These are phyloP conservation scores for Fagopyrum homotropicum DNA, from an alignment of 148 eudicot genomes.

Conservation along the genomic window DNA sequence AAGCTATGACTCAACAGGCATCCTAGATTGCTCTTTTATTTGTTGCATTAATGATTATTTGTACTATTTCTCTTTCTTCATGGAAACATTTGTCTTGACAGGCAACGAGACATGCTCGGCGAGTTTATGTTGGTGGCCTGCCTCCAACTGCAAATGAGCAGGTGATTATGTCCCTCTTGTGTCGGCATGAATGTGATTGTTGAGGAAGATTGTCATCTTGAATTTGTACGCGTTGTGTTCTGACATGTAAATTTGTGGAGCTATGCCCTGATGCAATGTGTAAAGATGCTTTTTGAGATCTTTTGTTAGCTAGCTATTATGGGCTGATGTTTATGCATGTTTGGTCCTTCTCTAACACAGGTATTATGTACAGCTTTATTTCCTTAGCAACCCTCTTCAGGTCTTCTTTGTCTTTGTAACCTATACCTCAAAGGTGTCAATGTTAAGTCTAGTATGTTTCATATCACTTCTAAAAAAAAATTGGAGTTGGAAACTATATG, in stretches of 20 bases:
- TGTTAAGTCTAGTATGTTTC: not conserved
- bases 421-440: not conserved
- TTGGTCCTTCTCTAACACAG: not conserved
- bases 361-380: not conserved
- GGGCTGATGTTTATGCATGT: not conserved
- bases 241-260: not conserved
- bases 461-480: not conserved
- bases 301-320: not conserved
- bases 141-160: slow-evolving; percentile 52
- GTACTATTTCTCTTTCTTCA: slow-evolving; percentile 12
- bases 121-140: slow-evolving; percentile 48
- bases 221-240: not conserved
- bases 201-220: not conserved
- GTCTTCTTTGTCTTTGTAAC: not conserved
- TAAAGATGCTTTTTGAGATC: not conserved
- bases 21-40: slow-evolving; percentile 5
- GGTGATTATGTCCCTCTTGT: slow-evolving; percentile 19
- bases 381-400: not conserved
- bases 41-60: not conserved
- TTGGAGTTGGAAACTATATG: not conserved
- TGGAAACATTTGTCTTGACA: slow-evolving; percentile 15
- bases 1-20: slow-evolving; percentile 99
- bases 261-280: not conserved
- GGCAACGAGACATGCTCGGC: slow-evolving; percentile 55
- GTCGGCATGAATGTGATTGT: not conserved